Evolutionary conservation across 352 stramenopile species (phyloP).

Genomic region (Pythium myriotylum): DNA sequence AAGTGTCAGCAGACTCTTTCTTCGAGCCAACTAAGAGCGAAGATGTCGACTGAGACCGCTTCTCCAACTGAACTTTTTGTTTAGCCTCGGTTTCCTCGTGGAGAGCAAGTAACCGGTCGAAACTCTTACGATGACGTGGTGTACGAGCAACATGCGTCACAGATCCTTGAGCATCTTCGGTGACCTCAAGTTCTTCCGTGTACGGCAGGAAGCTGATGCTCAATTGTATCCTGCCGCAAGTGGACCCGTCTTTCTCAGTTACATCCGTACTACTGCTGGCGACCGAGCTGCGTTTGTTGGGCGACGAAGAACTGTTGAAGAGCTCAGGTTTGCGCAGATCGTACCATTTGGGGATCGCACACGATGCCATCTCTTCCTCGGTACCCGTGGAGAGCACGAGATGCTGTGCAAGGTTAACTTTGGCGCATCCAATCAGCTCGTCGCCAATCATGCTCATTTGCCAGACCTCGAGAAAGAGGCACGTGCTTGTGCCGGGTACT

Average conservation of each 20-base stretch:
- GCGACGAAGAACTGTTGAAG: slow-evolving; percentile 31
- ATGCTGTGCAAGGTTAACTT: slow-evolving; percentile 79
- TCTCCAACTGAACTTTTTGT: slow-evolving; percentile 40
- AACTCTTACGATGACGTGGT: slow-evolving; percentile 70
- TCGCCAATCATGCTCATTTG: slow-evolving; percentile 75
- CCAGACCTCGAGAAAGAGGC: slow-evolving; percentile 80
- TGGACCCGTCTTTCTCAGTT: slow-evolving; percentile 42
- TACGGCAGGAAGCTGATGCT: slow-evolving; percentile 81
- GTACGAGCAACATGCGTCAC: slow-evolving; percentile 29
- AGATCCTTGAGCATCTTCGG: slow-evolving; percentile 36
- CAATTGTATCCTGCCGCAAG: slow-evolving; percentile 68
- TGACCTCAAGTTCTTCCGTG: slow-evolving; percentile 49
- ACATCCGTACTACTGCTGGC: slow-evolving; percentile 13
- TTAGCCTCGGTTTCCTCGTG: slow-evolving; percentile 71
- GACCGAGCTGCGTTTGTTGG: slow-evolving; percentile 23
- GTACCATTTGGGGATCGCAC: slow-evolving; percentile 77
- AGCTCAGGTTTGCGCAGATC: slow-evolving; percentile 63
- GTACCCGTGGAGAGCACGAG: slow-evolving; percentile 61
- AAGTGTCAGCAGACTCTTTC: neutral
- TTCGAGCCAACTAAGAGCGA: neutral
- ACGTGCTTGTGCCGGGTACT: slow-evolving; percentile 74
- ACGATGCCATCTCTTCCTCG: slow-evolving; percentile 69
- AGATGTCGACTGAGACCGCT: slow-evolving; percentile 27
- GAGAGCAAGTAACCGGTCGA: slow-evolving; percentile 70
- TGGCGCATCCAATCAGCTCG: slow-evolving; percentile 72